A percentile compares a stretch with the other conserved stretches of the same genome.
phyloP scores from a whole-genome alignment of 805 yeast genomes.

The Metschnikowia colocasiae region DNA sequence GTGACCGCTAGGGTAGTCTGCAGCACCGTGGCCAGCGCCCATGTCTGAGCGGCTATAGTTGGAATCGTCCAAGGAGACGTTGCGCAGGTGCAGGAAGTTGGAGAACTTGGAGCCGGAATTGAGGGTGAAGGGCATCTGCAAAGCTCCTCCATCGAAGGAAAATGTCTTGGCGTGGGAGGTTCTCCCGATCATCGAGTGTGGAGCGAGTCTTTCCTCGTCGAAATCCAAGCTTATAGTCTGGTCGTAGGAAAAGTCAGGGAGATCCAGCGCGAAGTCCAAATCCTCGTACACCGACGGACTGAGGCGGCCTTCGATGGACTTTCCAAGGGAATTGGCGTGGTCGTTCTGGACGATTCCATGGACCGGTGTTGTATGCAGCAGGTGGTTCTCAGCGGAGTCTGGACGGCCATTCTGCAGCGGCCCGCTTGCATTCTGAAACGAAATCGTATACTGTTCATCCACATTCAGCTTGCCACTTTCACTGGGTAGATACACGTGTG shows the following conservation, averaged over 20 bases:
- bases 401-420: not conserved
- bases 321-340: not conserved
- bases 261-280: constrained; percentile 16
- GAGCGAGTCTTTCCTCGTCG: constrained; percentile 4
- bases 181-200: constrained; percentile 1
- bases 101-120: constrained; percentile 17
- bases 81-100: constrained; percentile 18
- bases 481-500: constrained; percentile 27
- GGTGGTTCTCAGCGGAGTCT: not conserved
- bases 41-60: constrained; percentile 6
- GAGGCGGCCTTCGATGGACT: not conserved
- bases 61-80: constrained; percentile 18
- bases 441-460: not conserved
- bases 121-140: constrained; percentile 24
- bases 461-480: constrained; percentile 1
- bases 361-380: not conserved
- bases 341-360: not conserved
- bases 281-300: constrained; percentile 17
- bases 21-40: not conserved
- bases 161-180: constrained; percentile 21
- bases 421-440: not conserved
- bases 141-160: constrained; percentile 16
- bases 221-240: constrained; percentile 9
- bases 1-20: not conserved
- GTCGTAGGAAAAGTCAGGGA: constrained; percentile 17